These are phyloP conservation scores for grape (Vitis vinifera) DNA, from an alignment of 164 flowering plant genomes.

Conservation along the genomic window DNA sequence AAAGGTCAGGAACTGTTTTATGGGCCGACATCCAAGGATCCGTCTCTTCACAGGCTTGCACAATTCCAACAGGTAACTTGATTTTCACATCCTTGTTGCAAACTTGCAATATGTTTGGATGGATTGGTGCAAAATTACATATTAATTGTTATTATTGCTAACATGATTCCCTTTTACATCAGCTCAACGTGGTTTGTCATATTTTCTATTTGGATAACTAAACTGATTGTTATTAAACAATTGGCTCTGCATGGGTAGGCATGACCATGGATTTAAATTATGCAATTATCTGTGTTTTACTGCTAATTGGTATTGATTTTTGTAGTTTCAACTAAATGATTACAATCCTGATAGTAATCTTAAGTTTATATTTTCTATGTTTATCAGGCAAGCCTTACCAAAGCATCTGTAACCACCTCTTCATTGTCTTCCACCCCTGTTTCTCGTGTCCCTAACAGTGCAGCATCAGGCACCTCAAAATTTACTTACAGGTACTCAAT, in stretches of 20 bases:
- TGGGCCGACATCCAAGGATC: conserved; percentile 53
- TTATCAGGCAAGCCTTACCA: conserved; percentile 54
- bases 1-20: conserved; percentile 69
- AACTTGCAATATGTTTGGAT: no score
- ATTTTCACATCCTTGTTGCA: neutral
- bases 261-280: neutral
- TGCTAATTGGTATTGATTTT: neutral
- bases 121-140: neutral
- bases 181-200: neutral
- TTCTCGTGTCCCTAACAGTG: conserved; percentile 39
- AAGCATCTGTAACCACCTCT: conserved; percentile 48
- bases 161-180: neutral
- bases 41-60: conserved; percentile 42
- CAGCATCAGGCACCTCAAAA: conserved; percentile 65
- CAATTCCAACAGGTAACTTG: conserved; percentile 65
- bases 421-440: conserved; percentile 47
- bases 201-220: neutral
- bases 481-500: conserved; percentile 68
- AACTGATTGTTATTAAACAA: neutral
- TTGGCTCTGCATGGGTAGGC: neutral
- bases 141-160: neutral
- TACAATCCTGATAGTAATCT: no score
- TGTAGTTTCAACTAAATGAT: neutral
- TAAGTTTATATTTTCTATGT: neutral
- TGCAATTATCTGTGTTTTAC: neutral